Evolutionary conservation across 768 basidiomycete species (phyloP).

Genomic region (Psilocybe subaeruginosa): DNA sequence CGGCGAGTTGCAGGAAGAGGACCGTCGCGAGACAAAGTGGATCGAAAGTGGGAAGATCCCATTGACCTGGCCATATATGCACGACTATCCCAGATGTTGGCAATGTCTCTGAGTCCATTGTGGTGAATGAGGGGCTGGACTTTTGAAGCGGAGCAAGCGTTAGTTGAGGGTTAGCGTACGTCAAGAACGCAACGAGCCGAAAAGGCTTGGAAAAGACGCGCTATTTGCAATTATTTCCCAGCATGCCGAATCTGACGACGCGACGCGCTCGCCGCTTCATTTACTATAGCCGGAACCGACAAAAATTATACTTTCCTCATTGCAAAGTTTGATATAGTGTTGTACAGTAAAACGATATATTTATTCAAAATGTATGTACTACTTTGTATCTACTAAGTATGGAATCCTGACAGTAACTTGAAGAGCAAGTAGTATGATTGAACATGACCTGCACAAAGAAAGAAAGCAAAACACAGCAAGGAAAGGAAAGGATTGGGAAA

Average conservation of each 20-base stretch:
- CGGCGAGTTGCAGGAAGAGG: constrained; percentile 66
- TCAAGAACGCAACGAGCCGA: not conserved
- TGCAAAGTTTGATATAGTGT: not conserved
- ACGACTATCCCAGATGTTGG: constrained; percentile 37
- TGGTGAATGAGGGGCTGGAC: too few relatives aligned
- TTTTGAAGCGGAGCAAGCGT: too few relatives aligned
- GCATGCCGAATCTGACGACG: not conserved
- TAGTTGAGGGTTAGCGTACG: not conserved
- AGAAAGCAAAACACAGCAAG: not conserved
- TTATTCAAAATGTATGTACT: not conserved
- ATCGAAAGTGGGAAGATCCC: constrained; percentile 69
- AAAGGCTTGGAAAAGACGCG: not conserved
- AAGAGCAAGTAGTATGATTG: not conserved
- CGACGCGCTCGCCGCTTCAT: not conserved
- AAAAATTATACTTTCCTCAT: not conserved
- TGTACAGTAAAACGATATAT: not conserved
- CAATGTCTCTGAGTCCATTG: constrained; percentile 8
- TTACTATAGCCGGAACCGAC: too few relatives aligned
- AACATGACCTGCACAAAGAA: not conserved
- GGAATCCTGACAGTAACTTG: not conserved
- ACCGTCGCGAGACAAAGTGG: constrained; percentile 66
- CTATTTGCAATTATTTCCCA: not conserved
- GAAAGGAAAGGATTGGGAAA: not conserved
- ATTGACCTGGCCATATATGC: constrained; percentile 73
- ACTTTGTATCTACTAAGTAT: not conserved